Conservation (phyloP, 331 rosid species). For the Rhamnella rubrinervis region DNA sequence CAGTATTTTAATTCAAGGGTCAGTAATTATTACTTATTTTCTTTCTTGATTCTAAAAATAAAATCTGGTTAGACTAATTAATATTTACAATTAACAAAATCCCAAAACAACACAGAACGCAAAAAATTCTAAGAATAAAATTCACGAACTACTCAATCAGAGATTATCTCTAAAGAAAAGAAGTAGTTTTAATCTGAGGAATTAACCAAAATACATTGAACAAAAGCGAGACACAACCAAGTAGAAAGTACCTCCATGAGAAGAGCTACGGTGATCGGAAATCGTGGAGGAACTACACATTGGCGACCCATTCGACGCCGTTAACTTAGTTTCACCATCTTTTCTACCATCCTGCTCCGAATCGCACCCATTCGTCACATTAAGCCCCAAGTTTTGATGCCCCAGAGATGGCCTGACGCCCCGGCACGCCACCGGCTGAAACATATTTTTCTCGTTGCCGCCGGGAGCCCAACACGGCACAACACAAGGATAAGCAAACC, state of each 20-base stretch:
- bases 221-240: too few species aligned
- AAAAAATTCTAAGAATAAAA: neutral
- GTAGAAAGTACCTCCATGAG: constrained; percentile 52
- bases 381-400: constrained; percentile 1
- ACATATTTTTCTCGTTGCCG: constrained; percentile 17
- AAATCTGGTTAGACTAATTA: too few species aligned
- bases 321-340: constrained; percentile 9
- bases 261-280: constrained; percentile 47
- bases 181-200: too few species aligned
- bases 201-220: too few species aligned
- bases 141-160: neutral
- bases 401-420: constrained; percentile 30
- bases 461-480: constrained; percentile 33
- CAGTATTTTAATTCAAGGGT: too few species aligned
- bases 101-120: too few species aligned
- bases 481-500: constrained; percentile 30
- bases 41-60: too few species aligned
- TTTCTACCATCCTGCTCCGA: constrained; percentile 16
- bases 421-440: constrained; percentile 18
- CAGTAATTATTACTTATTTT: too few species aligned
- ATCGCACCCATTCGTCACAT: constrained; percentile 6
- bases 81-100: too few species aligned
- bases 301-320: constrained; percentile 41
- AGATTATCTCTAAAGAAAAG: neutral
- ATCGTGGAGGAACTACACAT: constrained; percentile 53